phyloP scores from a whole-genome alignment of 768 basidiomycete genomes.

The Brasilioporus rufonigricans region DNA sequence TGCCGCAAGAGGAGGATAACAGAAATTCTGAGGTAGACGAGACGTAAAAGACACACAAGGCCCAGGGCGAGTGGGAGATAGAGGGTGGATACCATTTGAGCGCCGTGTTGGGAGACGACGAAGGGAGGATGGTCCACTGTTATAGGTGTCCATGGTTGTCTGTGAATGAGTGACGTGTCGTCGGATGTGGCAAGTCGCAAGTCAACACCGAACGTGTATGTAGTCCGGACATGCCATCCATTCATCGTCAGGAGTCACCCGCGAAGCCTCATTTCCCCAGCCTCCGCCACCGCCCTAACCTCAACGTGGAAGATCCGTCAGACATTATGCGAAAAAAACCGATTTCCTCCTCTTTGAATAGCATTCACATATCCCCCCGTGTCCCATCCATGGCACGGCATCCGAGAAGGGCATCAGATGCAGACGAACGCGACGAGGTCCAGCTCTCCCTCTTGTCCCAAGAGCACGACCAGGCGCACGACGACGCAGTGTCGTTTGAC shows the following conservation, averaged over 20 bases:
- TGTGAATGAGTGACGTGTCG: conserved; percentile 16
- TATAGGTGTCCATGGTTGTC: background rate
- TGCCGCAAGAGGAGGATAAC: conserved; percentile 37
- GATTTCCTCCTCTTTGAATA: conserved; percentile 56
- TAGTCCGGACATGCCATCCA: conserved; percentile 21
- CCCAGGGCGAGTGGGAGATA: conserved; percentile 19
- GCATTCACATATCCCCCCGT: conserved; percentile 58
- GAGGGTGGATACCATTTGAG: conserved; percentile 8
- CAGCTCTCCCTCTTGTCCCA: conserved; percentile 57
- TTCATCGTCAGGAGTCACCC: conserved; percentile 21
- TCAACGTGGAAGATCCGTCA: conserved; percentile 38
- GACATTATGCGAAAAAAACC: conserved; percentile 46
- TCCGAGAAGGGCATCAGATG: conserved; percentile 28
- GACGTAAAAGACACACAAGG: conserved; percentile 32
- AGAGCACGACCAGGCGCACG: conserved; percentile 50
- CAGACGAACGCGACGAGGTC: conserved; percentile 46
- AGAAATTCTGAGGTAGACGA: conserved; percentile 35
- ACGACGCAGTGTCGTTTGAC: conserved; percentile 35
- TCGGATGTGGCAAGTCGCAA: conserved; percentile 1
- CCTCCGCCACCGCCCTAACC: conserved; percentile 30
- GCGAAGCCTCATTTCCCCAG: conserved; percentile 26
- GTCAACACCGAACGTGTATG: conserved; percentile 8
- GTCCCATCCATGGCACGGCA: conserved; percentile 41
- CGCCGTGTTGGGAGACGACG: background rate
- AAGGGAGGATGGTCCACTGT: background rate